These are phyloP conservation scores for Syzygium aqueum DNA, from an alignment of 345 rosid genomes.

Conservation along the genomic window DNA sequence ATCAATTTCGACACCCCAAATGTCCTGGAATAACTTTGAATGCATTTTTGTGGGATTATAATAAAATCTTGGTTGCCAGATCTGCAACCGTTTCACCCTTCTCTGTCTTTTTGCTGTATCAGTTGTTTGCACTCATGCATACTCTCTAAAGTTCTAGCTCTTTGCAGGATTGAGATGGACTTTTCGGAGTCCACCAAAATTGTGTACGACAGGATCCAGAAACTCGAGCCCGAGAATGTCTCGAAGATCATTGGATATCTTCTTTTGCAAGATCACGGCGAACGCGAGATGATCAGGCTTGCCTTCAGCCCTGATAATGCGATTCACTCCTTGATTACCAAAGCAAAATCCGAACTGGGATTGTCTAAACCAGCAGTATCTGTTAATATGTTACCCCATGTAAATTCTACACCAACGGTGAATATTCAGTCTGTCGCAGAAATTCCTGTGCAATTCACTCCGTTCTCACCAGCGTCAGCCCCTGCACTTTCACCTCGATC, in stretches of 20 bases:
- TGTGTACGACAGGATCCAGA: slow-evolving; percentile 72
- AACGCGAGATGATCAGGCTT: slow-evolving; percentile 76
- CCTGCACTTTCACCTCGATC: slow-evolving; percentile 26
- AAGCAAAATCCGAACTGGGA: slow-evolving; percentile 57
- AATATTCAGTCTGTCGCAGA: slow-evolving; percentile 14
- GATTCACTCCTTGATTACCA: slow-evolving; percentile 46
- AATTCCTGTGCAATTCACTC: slow-evolving; percentile 25
- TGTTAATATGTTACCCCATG: slow-evolving; percentile 27
- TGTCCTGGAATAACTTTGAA: neutral
- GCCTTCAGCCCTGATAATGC: slow-evolving; percentile 71
- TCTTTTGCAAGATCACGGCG: slow-evolving; percentile 61
- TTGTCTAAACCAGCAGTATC: slow-evolving; percentile 20
- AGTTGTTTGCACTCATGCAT: neutral
- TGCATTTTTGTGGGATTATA: neutral
- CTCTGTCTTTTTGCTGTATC: neutral
- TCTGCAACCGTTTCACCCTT: neutral
- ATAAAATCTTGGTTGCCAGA: neutral
- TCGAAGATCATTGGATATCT: slow-evolving; percentile 80
- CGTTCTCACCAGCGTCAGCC: slow-evolving; percentile 18
- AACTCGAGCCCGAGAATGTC: slow-evolving; percentile 77
- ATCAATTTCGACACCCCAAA: neutral
- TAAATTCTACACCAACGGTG: slow-evolving; percentile 4
- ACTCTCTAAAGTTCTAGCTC: neutral
- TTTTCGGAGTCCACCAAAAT: slow-evolving; percentile 68
- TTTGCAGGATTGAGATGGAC: slow-evolving; percentile 36